Percentiles rank a stretch among this genome's conserved stretches.
Conservation (phyloP, 306 rosid genomes). For the Psophocarpus tetragonolobus region DNA sequence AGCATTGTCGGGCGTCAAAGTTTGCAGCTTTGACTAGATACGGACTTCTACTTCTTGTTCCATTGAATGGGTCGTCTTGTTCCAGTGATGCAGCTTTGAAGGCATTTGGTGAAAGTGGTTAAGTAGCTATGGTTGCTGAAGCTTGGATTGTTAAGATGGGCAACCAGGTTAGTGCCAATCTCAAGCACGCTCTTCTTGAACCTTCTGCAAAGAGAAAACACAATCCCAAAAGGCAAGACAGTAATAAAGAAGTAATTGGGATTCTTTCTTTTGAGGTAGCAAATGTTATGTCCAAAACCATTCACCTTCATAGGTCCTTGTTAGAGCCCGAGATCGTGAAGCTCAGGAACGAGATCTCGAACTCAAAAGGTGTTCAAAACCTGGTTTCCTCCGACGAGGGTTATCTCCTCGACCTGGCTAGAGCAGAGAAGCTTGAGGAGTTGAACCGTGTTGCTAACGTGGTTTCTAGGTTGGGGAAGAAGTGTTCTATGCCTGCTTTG, state of each 20-base stretch:
- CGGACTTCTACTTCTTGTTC: not conserved
- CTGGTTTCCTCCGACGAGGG: constrained; percentile 76
- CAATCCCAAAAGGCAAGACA: constrained; percentile 27
- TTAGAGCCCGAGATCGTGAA: constrained; percentile 73
- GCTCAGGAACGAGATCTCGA: constrained; percentile 83
- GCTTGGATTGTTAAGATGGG: constrained; percentile 97
- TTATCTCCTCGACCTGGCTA: constrained; percentile 76
- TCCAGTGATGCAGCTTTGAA: constrained; percentile 19
- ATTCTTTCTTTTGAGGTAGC: constrained; percentile 98
- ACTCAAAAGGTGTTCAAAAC: constrained; percentile 64
- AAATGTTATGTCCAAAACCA: constrained; percentile 80
- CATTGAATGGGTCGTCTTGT: constrained; percentile 16
- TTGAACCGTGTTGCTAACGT: constrained; percentile 77
- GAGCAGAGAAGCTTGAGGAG: constrained; percentile 88
- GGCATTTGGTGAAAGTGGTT: constrained; percentile 26
- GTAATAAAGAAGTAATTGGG: constrained; percentile 49
- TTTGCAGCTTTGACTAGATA: constrained; percentile 27
- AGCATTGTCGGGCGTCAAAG: constrained; percentile 11
- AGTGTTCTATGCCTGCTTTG: constrained; percentile 77
- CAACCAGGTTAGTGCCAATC: constrained; percentile 85
- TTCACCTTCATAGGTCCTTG: constrained; percentile 77
- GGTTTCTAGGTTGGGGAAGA: constrained; percentile 87
- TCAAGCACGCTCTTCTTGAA: constrained; percentile 78
- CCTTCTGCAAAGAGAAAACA: constrained; percentile 56
- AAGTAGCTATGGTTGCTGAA: constrained; percentile 83